These are phyloP conservation scores for Cercospora beticola DNA, from an alignment of 2,329 filamentous ascomycete genomes.

Conservation along the genomic window DNA sequence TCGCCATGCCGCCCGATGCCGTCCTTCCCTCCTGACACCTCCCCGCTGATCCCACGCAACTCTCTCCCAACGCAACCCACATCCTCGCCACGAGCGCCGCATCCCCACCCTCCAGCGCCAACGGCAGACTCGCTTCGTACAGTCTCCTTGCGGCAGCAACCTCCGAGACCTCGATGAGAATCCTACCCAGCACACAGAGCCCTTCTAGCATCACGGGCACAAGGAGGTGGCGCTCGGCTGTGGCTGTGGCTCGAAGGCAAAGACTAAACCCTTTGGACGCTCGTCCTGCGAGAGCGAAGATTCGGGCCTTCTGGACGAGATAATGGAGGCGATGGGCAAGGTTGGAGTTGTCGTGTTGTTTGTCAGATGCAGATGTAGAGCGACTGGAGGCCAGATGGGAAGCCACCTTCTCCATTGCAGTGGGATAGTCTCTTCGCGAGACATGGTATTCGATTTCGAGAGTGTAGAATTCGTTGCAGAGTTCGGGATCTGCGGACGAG, in stretches of 20 bases:
- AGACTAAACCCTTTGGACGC: slow-evolving; percentile 75
- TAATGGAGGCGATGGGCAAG: slow-evolving; percentile 68
- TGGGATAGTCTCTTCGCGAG: slow-evolving; percentile 42
- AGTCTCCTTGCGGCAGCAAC: slow-evolving; percentile 66
- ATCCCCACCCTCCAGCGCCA: slow-evolving; percentile 68
- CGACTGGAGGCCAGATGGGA: slow-evolving; percentile 41
- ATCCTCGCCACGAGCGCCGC: slow-evolving; percentile 62
- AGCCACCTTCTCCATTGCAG: slow-evolving; percentile 57
- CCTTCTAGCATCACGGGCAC: slow-evolving; percentile 72
- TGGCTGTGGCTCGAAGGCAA: slow-evolving; percentile 70
- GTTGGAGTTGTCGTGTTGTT: slow-evolving; percentile 42
- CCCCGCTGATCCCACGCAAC: slow-evolving; percentile 75
- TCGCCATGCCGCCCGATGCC: not conserved
- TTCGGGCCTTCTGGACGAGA: slow-evolving; percentile 68
- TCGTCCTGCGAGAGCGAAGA: slow-evolving; percentile 67
- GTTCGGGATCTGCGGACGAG: slow-evolving; percentile 53
- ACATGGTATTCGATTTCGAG: slow-evolving; percentile 61
- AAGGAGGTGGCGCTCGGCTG: slow-evolving; percentile 68
- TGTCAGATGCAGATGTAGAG: not conserved
- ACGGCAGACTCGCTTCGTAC: slow-evolving; percentile 68
- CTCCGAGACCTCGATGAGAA: slow-evolving; percentile 69
- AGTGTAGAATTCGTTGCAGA: slow-evolving; percentile 59
- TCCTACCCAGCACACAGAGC: slow-evolving; percentile 63
- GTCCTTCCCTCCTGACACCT: not conserved
- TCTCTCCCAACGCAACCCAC: slow-evolving; percentile 71